Evolutionary conservation across 83 land plant genomes (phyloP), one percentile per base, ranked within the genome.

Genomic region (Diphasiastrum complanatum): DNA sequence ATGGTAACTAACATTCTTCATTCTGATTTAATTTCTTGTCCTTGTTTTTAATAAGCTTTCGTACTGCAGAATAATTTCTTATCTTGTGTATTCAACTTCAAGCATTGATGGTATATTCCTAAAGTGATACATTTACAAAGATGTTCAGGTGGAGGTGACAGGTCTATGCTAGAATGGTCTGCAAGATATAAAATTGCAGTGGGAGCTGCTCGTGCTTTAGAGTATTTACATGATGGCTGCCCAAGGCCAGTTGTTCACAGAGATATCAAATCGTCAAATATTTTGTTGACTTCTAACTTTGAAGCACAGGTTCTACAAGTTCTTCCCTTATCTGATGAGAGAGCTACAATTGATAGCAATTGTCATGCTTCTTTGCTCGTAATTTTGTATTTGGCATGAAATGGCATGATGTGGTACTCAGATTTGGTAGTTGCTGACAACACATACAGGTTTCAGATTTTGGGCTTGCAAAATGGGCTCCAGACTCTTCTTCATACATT

Each of bases 391-490:
- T 47, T 25, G 2, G 11, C 19, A 20, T 3, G 19, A 19, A 0
- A 26, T 60, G 31, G 31, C 28, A 23, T 45, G 55, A 12, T 11
- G 29, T 3, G 11, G 2, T 68, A 16, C 12, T 43, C 30, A 60
- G n/a, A 11, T 16, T 32, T 31, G 11, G 33, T 26, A 25, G 25
- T 33, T 34, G 28, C 57, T 16, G 1, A 18, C 27, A 40, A 14
- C 19, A 61, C 4, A 23, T 48, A 33, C 78, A 91, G 97, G 64
- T 91, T 45, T 77, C 90, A 37, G 97, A 91, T 75, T 91, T 91
- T 81, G 97, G 97, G 30, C 91, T 91, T 36, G 97, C 97, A 20
- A 77, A 74, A 60, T 87, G 90, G 91, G 85, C 95, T 33, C 78
- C 95, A n/a, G 57, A 73, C 29, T 67, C 84, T 23, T 60, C 84